phyloP scores from a whole-genome alignment of 257 asterid genomes.

The Ajuga chamaepitys region DNA sequence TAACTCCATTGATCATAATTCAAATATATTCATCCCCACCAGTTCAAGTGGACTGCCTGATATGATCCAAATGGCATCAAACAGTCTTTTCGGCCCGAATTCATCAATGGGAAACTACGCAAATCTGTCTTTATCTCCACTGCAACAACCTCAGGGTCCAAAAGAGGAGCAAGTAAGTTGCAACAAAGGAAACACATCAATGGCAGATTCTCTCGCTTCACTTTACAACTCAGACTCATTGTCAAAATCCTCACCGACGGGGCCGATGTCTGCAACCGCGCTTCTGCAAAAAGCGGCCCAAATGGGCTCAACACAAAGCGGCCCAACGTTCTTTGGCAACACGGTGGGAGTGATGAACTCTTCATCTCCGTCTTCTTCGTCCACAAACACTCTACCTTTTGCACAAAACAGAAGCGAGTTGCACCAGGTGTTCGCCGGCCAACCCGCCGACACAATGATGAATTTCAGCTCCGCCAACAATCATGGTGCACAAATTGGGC shows the following conservation, averaged over 20 bases:
- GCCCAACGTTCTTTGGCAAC: conserved; percentile 38
- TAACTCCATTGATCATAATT: conserved; percentile 19
- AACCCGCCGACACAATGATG: conserved; percentile 28
- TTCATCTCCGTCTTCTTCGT: conserved; percentile 37
- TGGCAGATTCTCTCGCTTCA: conserved; percentile 41
- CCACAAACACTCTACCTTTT: conserved; percentile 23
- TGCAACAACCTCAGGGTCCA: conserved; percentile 14
- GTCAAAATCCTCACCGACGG: conserved; percentile 27
- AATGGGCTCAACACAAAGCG: conserved; percentile 70
- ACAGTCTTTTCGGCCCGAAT: conserved; percentile 27
- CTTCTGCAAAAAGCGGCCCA: conserved; percentile 85
- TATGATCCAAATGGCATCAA: conserved; percentile 43
- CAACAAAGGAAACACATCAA: conserved; percentile 6
- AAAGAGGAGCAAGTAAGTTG: conserved; percentile 31
- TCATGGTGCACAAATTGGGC: conserved; percentile 15
- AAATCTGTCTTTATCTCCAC: conserved; percentile 35
- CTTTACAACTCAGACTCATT: conserved; percentile 19
- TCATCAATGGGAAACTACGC: conserved; percentile 29
- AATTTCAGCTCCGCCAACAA: conserved; percentile 24
- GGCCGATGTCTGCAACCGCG: conserved; percentile 83
- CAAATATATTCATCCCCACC: conserved; percentile 29
- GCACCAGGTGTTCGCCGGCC: conserved; percentile 36
- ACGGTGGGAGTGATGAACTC: conserved; percentile 50
- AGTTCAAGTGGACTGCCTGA: conserved; percentile 26
- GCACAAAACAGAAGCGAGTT: conserved; percentile 33